A percentile compares a stretch with the other conserved stretches of the same genome.
Conservation (phyloP, 2,329 filamentous ascomycete genomes). For the Blastomyces percursus region DNA sequence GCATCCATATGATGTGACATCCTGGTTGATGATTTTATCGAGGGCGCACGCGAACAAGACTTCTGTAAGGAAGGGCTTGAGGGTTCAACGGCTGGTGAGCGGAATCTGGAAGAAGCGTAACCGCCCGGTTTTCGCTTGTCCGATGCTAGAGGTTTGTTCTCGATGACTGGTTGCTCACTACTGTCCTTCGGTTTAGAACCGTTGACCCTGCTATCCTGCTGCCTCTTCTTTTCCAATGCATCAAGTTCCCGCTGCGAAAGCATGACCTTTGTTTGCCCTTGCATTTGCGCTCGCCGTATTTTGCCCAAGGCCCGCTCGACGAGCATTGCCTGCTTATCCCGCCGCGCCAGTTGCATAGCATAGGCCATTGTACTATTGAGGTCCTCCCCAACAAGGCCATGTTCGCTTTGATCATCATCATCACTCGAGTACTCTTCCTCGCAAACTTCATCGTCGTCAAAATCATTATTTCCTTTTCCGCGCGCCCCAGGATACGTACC, state of each 20-base stretch:
- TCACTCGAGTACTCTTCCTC: slow-evolving; percentile 30
- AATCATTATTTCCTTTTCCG: slow-evolving; percentile 28
- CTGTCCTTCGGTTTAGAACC: slow-evolving; percentile 19
- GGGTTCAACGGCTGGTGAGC: slow-evolving; percentile 22
- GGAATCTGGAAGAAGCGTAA: slow-evolving; percentile 38
- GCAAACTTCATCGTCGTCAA: slow-evolving; percentile 31
- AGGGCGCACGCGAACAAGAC: slow-evolving; percentile 35
- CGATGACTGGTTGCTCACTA: slow-evolving; percentile 7
- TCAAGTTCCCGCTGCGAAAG: slow-evolving; percentile 70
- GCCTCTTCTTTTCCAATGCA: slow-evolving; percentile 61
- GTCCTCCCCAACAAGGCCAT: slow-evolving; percentile 31
- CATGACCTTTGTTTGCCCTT: slow-evolving; percentile 67
- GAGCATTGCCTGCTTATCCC: slow-evolving; percentile 61
- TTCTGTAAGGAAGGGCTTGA: slow-evolving; percentile 27
- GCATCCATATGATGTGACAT: slow-evolving; percentile 22
- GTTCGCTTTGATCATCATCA: slow-evolving; percentile 44
- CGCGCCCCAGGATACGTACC: slow-evolving; percentile 1
- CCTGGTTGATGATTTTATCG: slow-evolving; percentile 30
- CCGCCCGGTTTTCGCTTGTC: slow-evolving; percentile 31
- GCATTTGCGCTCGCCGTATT: slow-evolving; percentile 65
- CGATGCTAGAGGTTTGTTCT: slow-evolving; percentile 15
- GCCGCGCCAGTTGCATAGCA: slow-evolving; percentile 44
- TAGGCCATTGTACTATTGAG: slow-evolving; percentile 33
- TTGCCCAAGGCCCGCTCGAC: slow-evolving; percentile 68
- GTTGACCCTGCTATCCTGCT: slow-evolving; percentile 35